Conservation (phyloP, 192 early-diverging fungal species). For the Coemansia sp. region DNA sequence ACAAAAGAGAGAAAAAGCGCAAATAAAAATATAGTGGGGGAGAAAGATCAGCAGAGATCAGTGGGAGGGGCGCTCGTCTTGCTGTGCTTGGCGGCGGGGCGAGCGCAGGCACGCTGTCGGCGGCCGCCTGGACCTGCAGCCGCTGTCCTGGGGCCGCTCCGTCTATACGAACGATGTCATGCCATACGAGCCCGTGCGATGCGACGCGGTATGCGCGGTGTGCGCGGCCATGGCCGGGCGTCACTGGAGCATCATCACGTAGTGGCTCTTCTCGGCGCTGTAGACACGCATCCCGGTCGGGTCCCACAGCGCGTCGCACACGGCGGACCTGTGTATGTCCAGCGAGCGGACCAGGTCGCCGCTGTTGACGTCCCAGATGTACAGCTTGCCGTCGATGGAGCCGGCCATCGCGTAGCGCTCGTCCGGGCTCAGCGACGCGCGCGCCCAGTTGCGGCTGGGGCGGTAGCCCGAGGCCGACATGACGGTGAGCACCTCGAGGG, state of each 20-base stretch:
- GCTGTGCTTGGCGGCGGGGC: too few species aligned
- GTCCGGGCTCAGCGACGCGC: slow-evolving; percentile 79
- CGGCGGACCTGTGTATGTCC: slow-evolving; percentile 67
- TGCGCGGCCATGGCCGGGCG: too few species aligned
- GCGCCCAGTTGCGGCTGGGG: slow-evolving; percentile 84
- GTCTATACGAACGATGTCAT: too few species aligned
- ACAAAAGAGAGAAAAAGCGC: too few species aligned
- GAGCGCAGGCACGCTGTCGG: too few species aligned
- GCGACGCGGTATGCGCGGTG: too few species aligned
- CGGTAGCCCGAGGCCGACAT: slow-evolving; percentile 67
- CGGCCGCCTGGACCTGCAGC: too few species aligned
- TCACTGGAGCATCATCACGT: slow-evolving; percentile 49
- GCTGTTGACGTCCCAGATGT: slow-evolving; percentile 71
- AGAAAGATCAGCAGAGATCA: too few species aligned
- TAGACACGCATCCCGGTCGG: slow-evolving; percentile 58
- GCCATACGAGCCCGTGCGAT: too few species aligned
- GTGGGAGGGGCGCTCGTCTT: too few species aligned
- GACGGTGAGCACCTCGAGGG: slow-evolving; percentile 66
- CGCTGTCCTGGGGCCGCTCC: too few species aligned
- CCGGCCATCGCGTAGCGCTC: slow-evolving; percentile 79
- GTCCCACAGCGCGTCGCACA: slow-evolving; percentile 72
- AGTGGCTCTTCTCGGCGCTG: slow-evolving; percentile 62
- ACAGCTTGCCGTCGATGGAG: slow-evolving; percentile 73
- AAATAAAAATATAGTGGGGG: too few species aligned
- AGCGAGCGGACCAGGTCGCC: slow-evolving; percentile 63